Base-by-base conservation (phyloP, 1,139 yeast species). In the Kluyveromyces sp. region DNA sequence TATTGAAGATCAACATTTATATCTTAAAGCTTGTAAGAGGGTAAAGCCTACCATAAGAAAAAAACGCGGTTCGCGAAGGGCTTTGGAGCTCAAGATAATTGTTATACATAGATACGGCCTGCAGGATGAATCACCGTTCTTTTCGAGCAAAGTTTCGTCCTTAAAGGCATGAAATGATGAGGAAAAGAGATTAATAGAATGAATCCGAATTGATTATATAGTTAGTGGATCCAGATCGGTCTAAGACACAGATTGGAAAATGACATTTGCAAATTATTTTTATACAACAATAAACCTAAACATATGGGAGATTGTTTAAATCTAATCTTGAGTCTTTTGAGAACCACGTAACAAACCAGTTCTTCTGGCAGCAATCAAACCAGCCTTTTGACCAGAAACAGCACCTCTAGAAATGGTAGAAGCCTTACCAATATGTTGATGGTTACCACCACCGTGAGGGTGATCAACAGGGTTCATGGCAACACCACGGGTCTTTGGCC, bases 361-460 rank as follows among this genome's bases (percentile, higher is more conserved):
- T 85, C 98, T 88, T 87, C 99, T 89, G 73, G 99, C 98, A 69
- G 99, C 98, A 73, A 94, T 94, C 72, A 92, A 89, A 92, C 98
- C 98, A 73, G 95, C 96, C 94, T 92, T 92, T 81, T 92, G 98
- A 88, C 98, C 98, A 68, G 98, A 78, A 73, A 92, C 98, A 66
- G 98, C 97, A 75, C 95, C 95, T 85, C 98, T 88, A 65, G 96
- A 83, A 69, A 92, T 92, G 70, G 98, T 92, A 68, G 98, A 92
- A 71, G 98, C 98, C 84, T 92, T 92, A 89, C 98, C 97, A 82
- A 92, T 92, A 75, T 92, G 98, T 82, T 92, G 98, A 78, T 92
- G 98, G 96, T 92, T 92, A 92, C 98, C 98, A 89, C 98, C 98
- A 85, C 98, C 98, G 75, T 89, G 97, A 73, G 97, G 97, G 80